Evolutionary conservation across 345 rosid species (phyloP), one percentile per base, ranked within the genome.

Genomic region (Euphorbia tirucalli): DNA sequence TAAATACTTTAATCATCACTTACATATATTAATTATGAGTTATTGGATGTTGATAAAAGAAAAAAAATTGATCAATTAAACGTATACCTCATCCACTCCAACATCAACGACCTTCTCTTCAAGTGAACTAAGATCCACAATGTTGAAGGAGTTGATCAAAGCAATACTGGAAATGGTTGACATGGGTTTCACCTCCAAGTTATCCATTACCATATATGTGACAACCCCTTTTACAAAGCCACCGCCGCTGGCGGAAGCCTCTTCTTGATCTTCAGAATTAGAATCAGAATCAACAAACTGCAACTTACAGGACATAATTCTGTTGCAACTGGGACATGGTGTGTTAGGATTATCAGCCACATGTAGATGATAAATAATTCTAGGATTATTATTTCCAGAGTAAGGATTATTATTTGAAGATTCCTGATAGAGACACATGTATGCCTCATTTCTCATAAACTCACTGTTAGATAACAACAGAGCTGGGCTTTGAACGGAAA

Each of bases 151-250:
- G 19, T 54, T 76, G 52, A 76, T 7, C 21, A 65, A 3, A 18
- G 67, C 6, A 27, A 65, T 24, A n/a, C 37, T 15, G 13, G 75
- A 65, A 19, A 70, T 65, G 35, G 50, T 44, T 2, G 74, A 75
- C 71, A 75, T 44, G 5, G 70, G 61, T 16, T 25, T 65, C 66
- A 75, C 66, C 48, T 18, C 22, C 25, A 76, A 44, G 39, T 76
- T 37, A 59, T 76, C 71, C 67, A 24, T 76, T 24, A 76, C 71
- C 71, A 70, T 58, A 49, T 46, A 76, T 11, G 30, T 37, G 11
- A 28, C 69, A 3, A 59, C 69, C 21, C 48, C 67, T 59, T 35
- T 63, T 3, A 70, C 71, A 31, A 44, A 70, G 8, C 71, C 79
- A 10, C 19, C 50, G 1, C 4, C 24, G 1, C 11, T 4, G 2